Percentiles rank a stretch among this genome's conserved stretches.
These are phyloP conservation scores for Wickerhamiella spandovensis DNA, from an alignment of 805 yeast species.

Conservation along the genomic window DNA sequence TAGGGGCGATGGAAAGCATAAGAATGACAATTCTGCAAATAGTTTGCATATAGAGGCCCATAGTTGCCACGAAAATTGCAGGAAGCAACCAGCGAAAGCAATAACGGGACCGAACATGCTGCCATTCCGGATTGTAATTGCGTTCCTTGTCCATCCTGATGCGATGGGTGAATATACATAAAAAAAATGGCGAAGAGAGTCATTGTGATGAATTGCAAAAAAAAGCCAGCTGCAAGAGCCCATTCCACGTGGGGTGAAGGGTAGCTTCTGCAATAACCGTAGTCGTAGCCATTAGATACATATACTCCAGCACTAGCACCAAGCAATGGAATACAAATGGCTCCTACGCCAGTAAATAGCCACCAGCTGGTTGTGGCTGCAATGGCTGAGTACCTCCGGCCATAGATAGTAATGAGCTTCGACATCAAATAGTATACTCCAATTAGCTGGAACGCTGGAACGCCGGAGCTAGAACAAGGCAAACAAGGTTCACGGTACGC, in stretches of 20 bases:
- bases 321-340: slow-evolving; percentile 47
- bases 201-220: slow-evolving; percentile 61
- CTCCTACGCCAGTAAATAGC: too few species aligned
- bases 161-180: neutral
- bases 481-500: slow-evolving; percentile 49
- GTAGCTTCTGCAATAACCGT: slow-evolving; percentile 33
- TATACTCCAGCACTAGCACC: slow-evolving; percentile 43
- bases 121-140: slow-evolving; percentile 1
- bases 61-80: slow-evolving; percentile 26
- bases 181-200: slow-evolving; percentile 32
- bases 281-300: slow-evolving; percentile 56
- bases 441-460: slow-evolving; percentile 38
- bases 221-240: slow-evolving; percentile 62
- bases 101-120: slow-evolving; percentile 4
- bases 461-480: slow-evolving; percentile 45
- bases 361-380: too few species aligned
- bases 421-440: slow-evolving; percentile 60
- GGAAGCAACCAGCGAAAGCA: slow-evolving; percentile 13
- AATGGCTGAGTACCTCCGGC: slow-evolving; percentile 34
- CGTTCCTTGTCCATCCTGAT: neutral
- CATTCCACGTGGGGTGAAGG: slow-evolving; percentile 35
- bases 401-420: slow-evolving; percentile 47
- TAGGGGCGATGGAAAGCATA: too few species aligned
- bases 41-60: slow-evolving; percentile 49
- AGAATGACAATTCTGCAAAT: slow-evolving; percentile 55